Evolutionary conservation across 2,329 filamentous ascomycete species (phyloP), one percentile per base, ranked within the genome.

Genomic region (Paramyrothecium roridum): DNA sequence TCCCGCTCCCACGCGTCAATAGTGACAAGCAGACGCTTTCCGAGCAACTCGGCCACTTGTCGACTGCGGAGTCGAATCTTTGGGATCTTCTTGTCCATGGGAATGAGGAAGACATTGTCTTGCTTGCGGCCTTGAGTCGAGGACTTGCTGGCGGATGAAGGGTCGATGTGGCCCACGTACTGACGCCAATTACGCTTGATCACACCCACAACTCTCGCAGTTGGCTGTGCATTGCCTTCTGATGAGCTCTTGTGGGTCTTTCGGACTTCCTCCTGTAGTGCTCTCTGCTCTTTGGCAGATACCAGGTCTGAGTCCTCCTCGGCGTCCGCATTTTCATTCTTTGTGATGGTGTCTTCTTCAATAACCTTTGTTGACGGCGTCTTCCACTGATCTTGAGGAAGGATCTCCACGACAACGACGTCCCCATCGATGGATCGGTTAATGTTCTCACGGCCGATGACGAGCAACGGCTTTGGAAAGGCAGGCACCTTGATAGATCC

Each of bases 131-230:
- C 91, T 63, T 92, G 88, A 57, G 86, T 88, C 2, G 84, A 83
- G 3, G 86, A 83, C 53, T 87, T 84, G 65, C 87, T 88, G 50
- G 92, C 88, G 2, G 93, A 96, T 12, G 89, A 90, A 52, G 88
- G 87, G 68, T 99, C 95, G 55, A 99, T 88, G 68, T 97, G 93
- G 2, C 95, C 95, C 58, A 99, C 95, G 64, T 97, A 98, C 72
- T 98, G 96, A 57, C 95, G 84, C 95, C 95, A 99, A 71, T 98
- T 98, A 52, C 95, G 86, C 75, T 96, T 97, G 69, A 96, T 85
- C 22, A 98, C 82, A 50, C 95, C 95, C 8, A 98, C 91, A 13
- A 99, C 90, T 68, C 84, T 90, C 23, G 93, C 95, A 8, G 95
- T 98, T 8, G 95, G 95, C 65, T 97, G 92, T 3, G 91, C 85